These are phyloP conservation scores for Carex cristatella DNA, from an alignment of 176 grass and related monocot genomes.

Conservation along the genomic window DNA sequence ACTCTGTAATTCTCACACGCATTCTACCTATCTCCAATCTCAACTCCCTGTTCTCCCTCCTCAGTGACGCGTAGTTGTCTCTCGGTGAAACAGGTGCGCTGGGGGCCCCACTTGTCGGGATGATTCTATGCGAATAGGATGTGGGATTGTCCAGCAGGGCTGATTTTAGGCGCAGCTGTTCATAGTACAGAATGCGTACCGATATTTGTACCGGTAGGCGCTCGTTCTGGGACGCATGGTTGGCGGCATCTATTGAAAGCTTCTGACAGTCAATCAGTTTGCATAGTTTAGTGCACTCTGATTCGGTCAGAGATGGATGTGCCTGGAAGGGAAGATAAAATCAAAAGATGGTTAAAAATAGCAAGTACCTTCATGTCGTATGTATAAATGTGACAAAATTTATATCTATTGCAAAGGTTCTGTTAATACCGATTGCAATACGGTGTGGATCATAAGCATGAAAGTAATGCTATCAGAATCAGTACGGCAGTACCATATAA, in stretches of 20 bases:
- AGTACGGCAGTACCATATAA: background rate
- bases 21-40: slow-evolving; percentile 80
- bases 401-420: background rate
- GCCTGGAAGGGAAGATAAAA: slow-evolving; percentile 29
- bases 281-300: slow-evolving; percentile 60
- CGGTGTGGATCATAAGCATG: background rate
- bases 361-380: background rate
- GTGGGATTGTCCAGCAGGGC: slow-evolving; percentile 25
- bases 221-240: slow-evolving; percentile 49
- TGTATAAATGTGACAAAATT: background rate
- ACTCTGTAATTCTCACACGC: slow-evolving; percentile 67
- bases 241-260: slow-evolving; percentile 38
- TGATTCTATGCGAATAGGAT: slow-evolving; percentile 41
- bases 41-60: slow-evolving; percentile 83
- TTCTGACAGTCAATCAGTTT: slow-evolving; percentile 54
- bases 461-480: background rate
- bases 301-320: slow-evolving; percentile 77
- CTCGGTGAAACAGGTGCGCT: slow-evolving; percentile 54
- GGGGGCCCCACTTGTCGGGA: slow-evolving; percentile 41
- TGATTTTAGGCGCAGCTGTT: slow-evolving; percentile 42
- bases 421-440: background rate
- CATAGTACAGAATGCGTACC: slow-evolving; percentile 36
- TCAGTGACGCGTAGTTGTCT: slow-evolving; percentile 75
- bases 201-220: slow-evolving; percentile 38
- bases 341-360: background rate